Percentiles rank a stretch among this genome's conserved stretches.
Conservation (phyloP, 805 yeast species). For the Candida awuae region DNA sequence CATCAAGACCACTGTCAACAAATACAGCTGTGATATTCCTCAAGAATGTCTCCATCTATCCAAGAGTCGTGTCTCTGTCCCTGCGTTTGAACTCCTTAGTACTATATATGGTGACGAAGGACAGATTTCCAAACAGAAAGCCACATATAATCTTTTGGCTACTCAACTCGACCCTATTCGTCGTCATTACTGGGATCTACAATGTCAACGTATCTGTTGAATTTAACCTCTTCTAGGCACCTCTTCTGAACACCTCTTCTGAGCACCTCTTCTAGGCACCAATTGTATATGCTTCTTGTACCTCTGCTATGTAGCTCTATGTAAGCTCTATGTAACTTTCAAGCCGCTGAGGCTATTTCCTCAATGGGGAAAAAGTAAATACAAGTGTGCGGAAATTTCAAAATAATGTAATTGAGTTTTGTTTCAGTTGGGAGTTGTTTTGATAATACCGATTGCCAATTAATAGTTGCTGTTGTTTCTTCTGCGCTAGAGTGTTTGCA, state of each 20-base stretch:
- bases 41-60: neutral
- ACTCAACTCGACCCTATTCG: constrained; percentile 27
- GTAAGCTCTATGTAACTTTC: too few relatives aligned
- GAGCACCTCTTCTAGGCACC: too few relatives aligned
- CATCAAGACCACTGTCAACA: constrained; percentile 31
- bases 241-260: too few relatives aligned
- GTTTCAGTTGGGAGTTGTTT: neutral
- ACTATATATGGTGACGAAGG: constrained; percentile 34
- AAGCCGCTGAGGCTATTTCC: neutral
- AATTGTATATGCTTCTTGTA: too few relatives aligned
- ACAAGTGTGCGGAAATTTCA: neutral
- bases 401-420: neutral
- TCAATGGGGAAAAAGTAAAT: neutral
- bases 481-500: too few relatives aligned
- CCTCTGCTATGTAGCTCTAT: too few relatives aligned
- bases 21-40: constrained; percentile 29
- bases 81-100: constrained; percentile 58
- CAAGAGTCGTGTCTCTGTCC: constrained; percentile 35
- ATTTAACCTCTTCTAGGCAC: too few relatives aligned
- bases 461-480: neutral
- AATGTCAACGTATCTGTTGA: too few relatives aligned
- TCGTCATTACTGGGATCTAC: constrained; percentile 26
- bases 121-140: constrained; percentile 29
- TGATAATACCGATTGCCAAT: neutral
- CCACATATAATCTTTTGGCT: constrained; percentile 45